Evolutionary conservation across 164 flowering plant species (phyloP).

Genomic region (Pachysandra terminalis): DNA sequence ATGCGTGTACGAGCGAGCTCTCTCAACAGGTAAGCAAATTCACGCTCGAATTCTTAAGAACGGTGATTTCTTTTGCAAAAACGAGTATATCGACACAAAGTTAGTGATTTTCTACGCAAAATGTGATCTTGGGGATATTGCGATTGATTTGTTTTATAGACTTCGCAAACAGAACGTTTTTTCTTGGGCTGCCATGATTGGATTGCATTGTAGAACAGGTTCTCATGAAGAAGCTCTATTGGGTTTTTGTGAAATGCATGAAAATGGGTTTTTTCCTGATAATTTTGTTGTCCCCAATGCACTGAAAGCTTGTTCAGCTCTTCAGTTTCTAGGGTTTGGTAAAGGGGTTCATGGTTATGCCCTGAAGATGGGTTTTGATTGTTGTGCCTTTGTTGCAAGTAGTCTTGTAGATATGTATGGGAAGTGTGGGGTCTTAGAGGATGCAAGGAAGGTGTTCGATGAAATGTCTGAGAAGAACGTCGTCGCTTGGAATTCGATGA

Average conservation of each 20-base stretch:
- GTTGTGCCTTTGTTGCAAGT: conserved; percentile 63
- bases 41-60: conserved; percentile 55
- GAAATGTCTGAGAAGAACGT: conserved; percentile 48
- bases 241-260: conserved; percentile 47
- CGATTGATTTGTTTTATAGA: conserved; percentile 33
- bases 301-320: conserved; percentile 64
- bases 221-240: conserved; percentile 39
- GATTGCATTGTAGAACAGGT: conserved; percentile 51
- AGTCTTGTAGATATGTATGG: conserved; percentile 81
- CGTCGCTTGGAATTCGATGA: conserved; percentile 72
- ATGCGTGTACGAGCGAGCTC: conserved; percentile 51
- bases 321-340: conserved; percentile 42
- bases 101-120: conserved; percentile 61
- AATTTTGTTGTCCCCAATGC: conserved; percentile 68
- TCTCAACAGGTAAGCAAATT: conserved; percentile 57
- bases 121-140: conserved; percentile 37
- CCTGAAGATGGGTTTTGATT: conserved; percentile 50
- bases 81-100: conserved; percentile 63
- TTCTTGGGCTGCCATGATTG: conserved; percentile 80
- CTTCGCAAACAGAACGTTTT: conserved; percentile 44
- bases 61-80: conserved; percentile 41
- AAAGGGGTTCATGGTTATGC: conserved; percentile 69
- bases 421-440: conserved; percentile 57
- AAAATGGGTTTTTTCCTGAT: conserved; percentile 52
- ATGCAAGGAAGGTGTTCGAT: conserved; percentile 61